A percentile compares a stretch with the other conserved stretches of the same genome.
phyloP scores from a whole-genome alignment of 2,329 filamentous ascomycete genomes.

The Fusarium nanum region DNA sequence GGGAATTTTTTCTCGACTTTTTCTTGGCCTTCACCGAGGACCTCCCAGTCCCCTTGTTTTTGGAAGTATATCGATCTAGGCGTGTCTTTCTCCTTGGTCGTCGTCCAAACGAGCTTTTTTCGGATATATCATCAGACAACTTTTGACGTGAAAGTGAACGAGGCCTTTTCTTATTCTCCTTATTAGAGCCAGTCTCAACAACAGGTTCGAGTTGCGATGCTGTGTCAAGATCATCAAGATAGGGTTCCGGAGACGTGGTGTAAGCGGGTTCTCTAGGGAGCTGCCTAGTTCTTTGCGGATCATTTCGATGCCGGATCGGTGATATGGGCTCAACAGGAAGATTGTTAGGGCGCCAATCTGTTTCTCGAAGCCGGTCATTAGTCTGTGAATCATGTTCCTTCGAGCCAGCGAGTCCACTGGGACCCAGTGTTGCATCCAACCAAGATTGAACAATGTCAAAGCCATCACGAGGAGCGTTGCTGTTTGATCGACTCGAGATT shows the following conservation, averaged over 20 bases:
- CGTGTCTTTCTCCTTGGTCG: slow-evolving; percentile 66
- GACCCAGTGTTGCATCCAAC: slow-evolving; percentile 8
- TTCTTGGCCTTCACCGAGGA: slow-evolving; percentile 17
- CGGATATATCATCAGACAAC: slow-evolving; percentile 1
- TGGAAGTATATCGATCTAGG: slow-evolving; percentile 65
- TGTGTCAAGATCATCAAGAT: background rate
- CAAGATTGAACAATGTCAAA: slow-evolving; percentile 23
- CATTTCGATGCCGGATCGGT: background rate
- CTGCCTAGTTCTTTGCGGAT: background rate
- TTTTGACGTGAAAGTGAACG: background rate
- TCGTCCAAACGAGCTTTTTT: slow-evolving; percentile 57
- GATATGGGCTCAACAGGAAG: slow-evolving; percentile 6
- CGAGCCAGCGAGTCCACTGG: background rate
- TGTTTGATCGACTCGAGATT: background rate
- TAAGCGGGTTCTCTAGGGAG: background rate
- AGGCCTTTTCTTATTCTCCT: slow-evolving; percentile 15
- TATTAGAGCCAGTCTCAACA: slow-evolving; percentile 1
- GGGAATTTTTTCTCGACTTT: slow-evolving; percentile 8
- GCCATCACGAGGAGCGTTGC: background rate
- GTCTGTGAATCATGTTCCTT: background rate
- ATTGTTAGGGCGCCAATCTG: slow-evolving; percentile 18
- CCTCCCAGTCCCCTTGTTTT: slow-evolving; percentile 25
- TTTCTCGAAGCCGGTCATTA: background rate
- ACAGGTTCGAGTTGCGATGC: background rate
- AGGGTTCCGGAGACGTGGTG: background rate